Evolutionary conservation across 1,284 basidiomycete genomes (phyloP), one percentile per base, ranked within the genome.

Genomic region (Malassezia pachydermatis): DNA sequence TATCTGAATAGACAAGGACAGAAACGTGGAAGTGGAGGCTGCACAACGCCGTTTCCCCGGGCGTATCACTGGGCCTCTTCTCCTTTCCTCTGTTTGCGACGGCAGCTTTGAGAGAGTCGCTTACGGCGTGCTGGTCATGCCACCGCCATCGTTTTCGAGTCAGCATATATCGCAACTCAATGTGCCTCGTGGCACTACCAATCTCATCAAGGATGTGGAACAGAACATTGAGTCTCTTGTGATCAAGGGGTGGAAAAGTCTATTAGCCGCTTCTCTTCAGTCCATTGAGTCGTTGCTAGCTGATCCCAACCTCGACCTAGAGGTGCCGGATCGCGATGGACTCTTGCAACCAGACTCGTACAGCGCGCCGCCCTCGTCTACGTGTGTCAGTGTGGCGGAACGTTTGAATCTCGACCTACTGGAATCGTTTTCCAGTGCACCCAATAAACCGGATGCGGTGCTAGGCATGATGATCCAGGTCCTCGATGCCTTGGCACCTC

Each of bases 401-500:
- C 39, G 40, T 14, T 14, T 52, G 19, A 33, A 46, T 17, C 4
- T 29, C 2, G 44, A 42, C 11, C 28, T 52, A 19, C 17, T 52
- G 5, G 36, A 52, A n/a, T 13, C 34, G 7, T 35, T 30, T 23
- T 27, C 30, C 7, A 24, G 22, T n/a, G 17, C 7, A 17, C 22
- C 23, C 2, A 14, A 5, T 4, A 17, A 17, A 22, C 28, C 41
- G 7, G 28, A 23, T 19, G 29, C 11, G 27, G n/a, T 28, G 5
- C 22, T 14, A 1, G 2, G 37, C 10, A n/a, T 29, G 14, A 17
- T 36, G 9, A 8, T 45, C 25, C 25, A 10, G 6, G 45, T 59
- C 37, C 53, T 70, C 33, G 54, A 55, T 22, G 47, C 47, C 5
- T 35, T 62, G n/a, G 54, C 49, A 20, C 48, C 57, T 8, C 35